Conservation (phyloP, 225 moss, liverwort and hornwort species). For the Marchantia polymorpha region DNA sequence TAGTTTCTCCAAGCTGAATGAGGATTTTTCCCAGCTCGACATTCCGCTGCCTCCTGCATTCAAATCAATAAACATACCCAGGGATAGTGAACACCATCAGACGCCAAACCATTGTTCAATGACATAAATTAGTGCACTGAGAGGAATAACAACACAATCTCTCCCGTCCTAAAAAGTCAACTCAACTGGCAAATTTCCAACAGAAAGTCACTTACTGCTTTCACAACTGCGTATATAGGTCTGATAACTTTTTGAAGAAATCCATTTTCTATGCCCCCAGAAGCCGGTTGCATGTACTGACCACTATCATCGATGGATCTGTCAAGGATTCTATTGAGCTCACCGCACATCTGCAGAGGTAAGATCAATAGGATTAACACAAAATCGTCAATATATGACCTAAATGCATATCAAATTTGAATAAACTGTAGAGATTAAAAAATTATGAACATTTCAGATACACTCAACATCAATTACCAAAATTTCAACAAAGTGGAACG, state of each 20-base stretch:
- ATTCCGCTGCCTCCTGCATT: slow-evolving; percentile 67
- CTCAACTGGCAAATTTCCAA: not conserved
- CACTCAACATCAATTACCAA: no score
- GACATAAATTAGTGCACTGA: not conserved
- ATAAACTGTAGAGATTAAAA: not conserved
- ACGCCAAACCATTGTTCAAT: not conserved
- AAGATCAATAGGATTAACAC: slow-evolving; percentile 5
- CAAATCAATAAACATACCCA: not conserved
- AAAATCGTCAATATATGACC: not conserved
- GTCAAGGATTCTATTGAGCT: slow-evolving; percentile 71
- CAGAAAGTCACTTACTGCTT: slow-evolving; percentile 55
- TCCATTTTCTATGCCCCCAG: slow-evolving; percentile 36
- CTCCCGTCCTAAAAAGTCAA: no score
- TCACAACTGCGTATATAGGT: slow-evolving; percentile 75
- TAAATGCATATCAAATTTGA: not conserved
- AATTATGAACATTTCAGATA: not conserved
- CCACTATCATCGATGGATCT: slow-evolving; percentile 42
- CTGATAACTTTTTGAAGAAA: slow-evolving; percentile 61
- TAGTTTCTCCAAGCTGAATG: slow-evolving; percentile 99
- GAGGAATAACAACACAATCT: not conserved
- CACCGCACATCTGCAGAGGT: slow-evolving; percentile 63
- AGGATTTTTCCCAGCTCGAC: slow-evolving; percentile 53
- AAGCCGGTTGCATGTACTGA: slow-evolving; percentile 44
- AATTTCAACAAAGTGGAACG: not conserved
- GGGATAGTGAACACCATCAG: not conserved